Evolutionary conservation across 192 early-diverging fungal species (phyloP).

Genomic region (Gryganskiella cystojenkinii): DNA sequence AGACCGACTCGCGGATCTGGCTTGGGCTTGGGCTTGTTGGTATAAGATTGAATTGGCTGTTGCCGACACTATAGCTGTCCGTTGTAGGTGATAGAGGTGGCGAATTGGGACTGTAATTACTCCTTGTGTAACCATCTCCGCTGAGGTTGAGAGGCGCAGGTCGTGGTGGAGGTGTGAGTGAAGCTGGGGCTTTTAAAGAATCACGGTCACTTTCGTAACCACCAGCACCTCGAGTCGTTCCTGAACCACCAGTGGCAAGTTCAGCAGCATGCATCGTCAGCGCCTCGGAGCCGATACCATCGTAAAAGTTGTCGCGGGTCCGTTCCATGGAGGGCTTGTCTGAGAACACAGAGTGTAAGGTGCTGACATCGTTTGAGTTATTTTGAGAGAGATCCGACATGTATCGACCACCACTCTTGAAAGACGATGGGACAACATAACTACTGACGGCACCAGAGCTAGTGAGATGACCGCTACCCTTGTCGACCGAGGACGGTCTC

Average conservation of each 20-base stretch:
- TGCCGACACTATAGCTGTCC: neutral
- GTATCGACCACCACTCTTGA: no score
- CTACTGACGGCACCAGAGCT: no score
- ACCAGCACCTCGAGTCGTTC: neutral
- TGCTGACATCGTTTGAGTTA: constrained; percentile 16
- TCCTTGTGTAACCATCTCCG: no score
- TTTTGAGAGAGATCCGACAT: constrained; percentile 12
- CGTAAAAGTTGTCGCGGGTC: neutral
- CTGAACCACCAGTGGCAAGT: neutral
- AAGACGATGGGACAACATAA: no score
- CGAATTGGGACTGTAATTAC: no score
- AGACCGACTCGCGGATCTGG: constrained; percentile 32
- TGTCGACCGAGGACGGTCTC: no score
- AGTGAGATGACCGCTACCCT: no score
- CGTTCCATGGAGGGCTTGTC: constrained; percentile 8
- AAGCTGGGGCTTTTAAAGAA: neutral
- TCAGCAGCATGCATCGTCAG: no score
- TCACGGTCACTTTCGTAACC: constrained; percentile 8
- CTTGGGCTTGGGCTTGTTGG: neutral
- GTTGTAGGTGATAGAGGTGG: no score
- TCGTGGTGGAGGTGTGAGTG: constrained; percentile 36
- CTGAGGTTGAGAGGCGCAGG: neutral
- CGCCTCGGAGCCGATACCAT: neutral
- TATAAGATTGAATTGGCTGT: neutral
- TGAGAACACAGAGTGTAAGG: constrained; percentile 3